A percentile compares a stretch with the other conserved stretches of the same genome.
phyloP scores from a whole-genome alignment of 2,329 filamentous ascomycete species.

The Venturia nashicola region DNA sequence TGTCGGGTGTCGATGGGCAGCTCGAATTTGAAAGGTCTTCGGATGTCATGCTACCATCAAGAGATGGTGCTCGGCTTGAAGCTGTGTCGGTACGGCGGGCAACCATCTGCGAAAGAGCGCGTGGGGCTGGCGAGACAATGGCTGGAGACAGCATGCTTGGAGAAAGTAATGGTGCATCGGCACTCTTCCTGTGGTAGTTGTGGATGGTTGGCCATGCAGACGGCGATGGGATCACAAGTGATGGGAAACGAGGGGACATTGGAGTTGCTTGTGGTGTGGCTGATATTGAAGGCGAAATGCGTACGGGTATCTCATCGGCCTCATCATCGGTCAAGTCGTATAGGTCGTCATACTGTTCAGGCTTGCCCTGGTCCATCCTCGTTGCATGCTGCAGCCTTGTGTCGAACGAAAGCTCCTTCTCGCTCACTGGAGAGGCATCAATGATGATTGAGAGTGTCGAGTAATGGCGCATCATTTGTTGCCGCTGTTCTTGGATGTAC shows the following conservation, averaged over 20 bases:
- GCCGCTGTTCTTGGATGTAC: background rate
- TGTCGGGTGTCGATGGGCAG: slow-evolving; percentile 71
- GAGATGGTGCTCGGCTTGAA: slow-evolving; percentile 69
- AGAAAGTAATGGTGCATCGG: slow-evolving; percentile 43
- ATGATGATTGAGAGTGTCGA: slow-evolving; percentile 6
- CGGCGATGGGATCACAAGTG: slow-evolving; percentile 46
- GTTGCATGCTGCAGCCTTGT: slow-evolving; percentile 34
- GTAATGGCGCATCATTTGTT: slow-evolving; percentile 5
- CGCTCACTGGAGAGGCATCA: slow-evolving; percentile 29
- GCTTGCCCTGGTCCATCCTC: background rate
- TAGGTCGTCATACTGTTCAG: slow-evolving; percentile 57
- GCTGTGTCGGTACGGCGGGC: slow-evolving; percentile 49
- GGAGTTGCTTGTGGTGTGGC: slow-evolving; percentile 15
- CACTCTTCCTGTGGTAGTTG: slow-evolving; percentile 35
- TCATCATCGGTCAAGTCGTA: slow-evolving; percentile 82
- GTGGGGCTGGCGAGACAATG: slow-evolving; percentile 63
- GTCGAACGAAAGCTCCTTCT: slow-evolving; percentile 59
- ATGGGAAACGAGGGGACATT: slow-evolving; percentile 40
- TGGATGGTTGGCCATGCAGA: slow-evolving; percentile 45
- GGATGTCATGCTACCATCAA: slow-evolving; percentile 79
- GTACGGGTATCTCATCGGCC: slow-evolving; percentile 39
- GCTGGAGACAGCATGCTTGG: slow-evolving; percentile 28
- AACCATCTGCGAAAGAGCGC: slow-evolving; percentile 59
- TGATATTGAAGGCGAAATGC: slow-evolving; percentile 22
- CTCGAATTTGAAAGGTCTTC: slow-evolving; percentile 77